Percentiles rank a stretch among this genome's conserved stretches.
Evolutionary conservation across 108 stramenopile genomes (phyloP).

Genomic region (Skeletonema costatum): DNA sequence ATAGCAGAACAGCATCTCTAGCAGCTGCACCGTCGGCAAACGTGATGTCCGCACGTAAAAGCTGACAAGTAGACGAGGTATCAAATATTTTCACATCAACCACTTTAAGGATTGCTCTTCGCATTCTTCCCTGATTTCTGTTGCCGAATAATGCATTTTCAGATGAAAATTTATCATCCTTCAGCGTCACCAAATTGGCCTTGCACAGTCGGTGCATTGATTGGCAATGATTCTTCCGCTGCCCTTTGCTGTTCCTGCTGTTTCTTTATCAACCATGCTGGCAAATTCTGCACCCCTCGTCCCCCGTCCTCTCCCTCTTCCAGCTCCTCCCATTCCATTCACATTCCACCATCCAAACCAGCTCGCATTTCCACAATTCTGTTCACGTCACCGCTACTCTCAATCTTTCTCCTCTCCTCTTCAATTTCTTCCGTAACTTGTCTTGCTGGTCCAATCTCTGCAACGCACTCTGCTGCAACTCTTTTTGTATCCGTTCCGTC

Average conservation of each 20-base stretch:
- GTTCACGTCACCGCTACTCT: slow-evolving; percentile 35
- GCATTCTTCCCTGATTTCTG: no score
- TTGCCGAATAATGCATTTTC: no score
- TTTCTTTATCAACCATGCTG: slow-evolving; percentile 84
- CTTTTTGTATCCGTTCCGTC: slow-evolving; percentile 40
- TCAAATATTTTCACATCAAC: no score
- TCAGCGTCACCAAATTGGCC: not conserved
- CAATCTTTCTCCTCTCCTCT: slow-evolving; percentile 57
- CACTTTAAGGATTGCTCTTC: no score
- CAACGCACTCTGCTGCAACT: slow-evolving; percentile 47
- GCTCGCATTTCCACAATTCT: slow-evolving; percentile 44
- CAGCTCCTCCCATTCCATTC: not conserved
- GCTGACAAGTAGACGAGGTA: no score
- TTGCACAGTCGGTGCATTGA: not conserved
- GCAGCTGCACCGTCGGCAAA: no score
- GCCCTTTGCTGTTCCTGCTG: slow-evolving; percentile 52
- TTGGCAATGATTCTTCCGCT: not conserved
- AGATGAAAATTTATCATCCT: no score
- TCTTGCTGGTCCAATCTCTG: slow-evolving; percentile 66
- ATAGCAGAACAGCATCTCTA: no score
- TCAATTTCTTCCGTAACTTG: slow-evolving; percentile 54
- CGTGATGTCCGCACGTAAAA: no score
- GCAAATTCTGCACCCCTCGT: slow-evolving; percentile 77
- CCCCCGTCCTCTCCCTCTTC: slow-evolving; percentile 63
- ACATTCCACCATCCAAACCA: not conserved